phyloP scores from a whole-genome alignment of 1,139 yeast species.

The Diutina sp. region DNA sequence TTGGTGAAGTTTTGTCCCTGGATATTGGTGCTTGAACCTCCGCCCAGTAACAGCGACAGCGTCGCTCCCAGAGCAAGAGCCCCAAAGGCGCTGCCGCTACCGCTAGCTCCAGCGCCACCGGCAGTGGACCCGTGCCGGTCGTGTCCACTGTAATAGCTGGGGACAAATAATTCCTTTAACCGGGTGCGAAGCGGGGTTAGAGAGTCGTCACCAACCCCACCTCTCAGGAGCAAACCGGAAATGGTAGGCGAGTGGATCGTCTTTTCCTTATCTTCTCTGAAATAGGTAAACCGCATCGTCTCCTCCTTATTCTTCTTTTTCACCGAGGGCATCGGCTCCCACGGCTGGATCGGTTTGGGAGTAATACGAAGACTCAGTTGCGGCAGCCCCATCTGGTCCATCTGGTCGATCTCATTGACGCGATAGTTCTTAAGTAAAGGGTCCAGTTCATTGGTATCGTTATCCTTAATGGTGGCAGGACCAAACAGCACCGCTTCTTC shows the following conservation, averaged over 20 bases:
- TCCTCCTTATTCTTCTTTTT: slow-evolving; percentile 14
- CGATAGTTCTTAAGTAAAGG: slow-evolving; percentile 25
- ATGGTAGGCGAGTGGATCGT: slow-evolving; percentile 87
- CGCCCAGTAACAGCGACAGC: not conserved
- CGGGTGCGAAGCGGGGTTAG: slow-evolving; percentile 7
- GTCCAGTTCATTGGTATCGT: not conserved
- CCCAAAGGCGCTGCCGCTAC: slow-evolving; percentile 2
- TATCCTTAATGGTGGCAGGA: not conserved
- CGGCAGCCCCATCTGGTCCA: slow-evolving; percentile 42
- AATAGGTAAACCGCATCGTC: slow-evolving; percentile 60
- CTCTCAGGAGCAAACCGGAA: slow-evolving; percentile 51
- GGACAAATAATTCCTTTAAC: slow-evolving; percentile 18
- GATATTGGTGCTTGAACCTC: not conserved
- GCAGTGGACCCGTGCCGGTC: not conserved
- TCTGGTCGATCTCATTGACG: slow-evolving; percentile 49
- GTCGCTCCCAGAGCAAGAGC: not conserved
- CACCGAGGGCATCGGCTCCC: slow-evolving; percentile 28
- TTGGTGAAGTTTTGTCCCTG: not conserved
- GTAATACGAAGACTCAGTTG: not conserved
- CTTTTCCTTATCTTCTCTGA: slow-evolving; percentile 77
- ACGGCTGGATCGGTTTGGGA: slow-evolving; percentile 67
- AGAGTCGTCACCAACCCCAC: not conserved
- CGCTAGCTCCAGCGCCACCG: not conserved
- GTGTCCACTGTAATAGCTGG: not conserved
- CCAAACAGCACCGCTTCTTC: slow-evolving; percentile 7